Base-by-base conservation (phyloP, 1,284 basidiomycete species). In the Pterula multifida region DNA sequence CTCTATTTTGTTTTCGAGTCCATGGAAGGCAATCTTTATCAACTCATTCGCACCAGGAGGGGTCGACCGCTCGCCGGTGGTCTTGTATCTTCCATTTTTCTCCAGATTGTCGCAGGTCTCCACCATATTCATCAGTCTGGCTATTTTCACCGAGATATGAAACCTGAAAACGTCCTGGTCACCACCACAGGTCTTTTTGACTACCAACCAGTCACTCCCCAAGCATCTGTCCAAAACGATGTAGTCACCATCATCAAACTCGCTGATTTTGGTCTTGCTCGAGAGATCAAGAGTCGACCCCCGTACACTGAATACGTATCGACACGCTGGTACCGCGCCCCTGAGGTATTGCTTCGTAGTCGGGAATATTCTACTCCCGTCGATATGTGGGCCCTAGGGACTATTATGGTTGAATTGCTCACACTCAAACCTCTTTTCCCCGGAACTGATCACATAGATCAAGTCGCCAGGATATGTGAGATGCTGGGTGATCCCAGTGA, bases 1-100 rank as follows among this genome's bases (percentile, higher is more conserved):
- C 88, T 99, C 58, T 97, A 98, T 68, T 98, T 98, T 63, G 96
- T 98, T 49, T 98, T 99, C 66, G 96, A 99, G 69, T 94, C 93
- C 64, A 98, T 99, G 96, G 96, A 99, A 68, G 96, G 96, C 59
- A 98, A 99, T 67, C 80, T 99, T 52, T 98, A 96, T 68, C 96
- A 99, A 68, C 87, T 99, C 68, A 96, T 97, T 67, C 98, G 96
- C 71, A 85, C 94, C 26, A 84, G 96, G 54, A 93, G 90, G 67
- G 93, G 94, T 50, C 81, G 94, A 53, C 83, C 91, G 3, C 80
- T 99, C 50, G 95, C 96, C 15, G 89, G 91, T 28, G 96, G 96
- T 53, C 83, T 99, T 56, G 85, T 96, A 52, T 89, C 92, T 13
- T 93, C 90, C 58, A 94, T 98, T 61, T 96, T 97, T 65, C 81